These are phyloP conservation scores for Pichiaceae sp. DNA, from an alignment of 1,139 yeast species.

Conservation along the genomic window DNA sequence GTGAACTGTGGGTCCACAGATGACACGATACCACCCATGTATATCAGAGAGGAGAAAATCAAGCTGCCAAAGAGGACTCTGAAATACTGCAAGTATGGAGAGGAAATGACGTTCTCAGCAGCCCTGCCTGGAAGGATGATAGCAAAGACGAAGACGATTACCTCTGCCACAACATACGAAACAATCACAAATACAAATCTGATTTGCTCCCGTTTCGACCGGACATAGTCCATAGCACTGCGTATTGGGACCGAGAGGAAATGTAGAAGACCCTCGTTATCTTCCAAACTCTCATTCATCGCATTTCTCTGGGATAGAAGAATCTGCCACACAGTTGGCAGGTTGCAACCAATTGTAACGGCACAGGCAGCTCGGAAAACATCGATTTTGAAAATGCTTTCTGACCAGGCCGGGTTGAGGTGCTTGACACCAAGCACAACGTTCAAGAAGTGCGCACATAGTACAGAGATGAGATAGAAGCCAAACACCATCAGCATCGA, in stretches of 20 bases:
- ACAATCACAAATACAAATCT: neutral
- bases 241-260: neutral
- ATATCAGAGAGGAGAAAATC: slow-evolving; percentile 1
- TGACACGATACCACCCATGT: slow-evolving; percentile 1
- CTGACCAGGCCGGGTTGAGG: neutral
- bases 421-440: neutral
- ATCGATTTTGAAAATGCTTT: neutral
- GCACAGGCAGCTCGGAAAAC: neutral
- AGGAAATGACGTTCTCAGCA: neutral
- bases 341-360: neutral
- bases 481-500: slow-evolving; percentile 44
- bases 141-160: slow-evolving; percentile 1
- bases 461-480: slow-evolving; percentile 7
- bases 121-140: neutral
- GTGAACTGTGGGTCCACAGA: neutral
- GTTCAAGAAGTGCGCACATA: neutral
- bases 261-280: neutral
- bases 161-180: neutral
- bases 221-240: neutral
- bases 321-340: neutral
- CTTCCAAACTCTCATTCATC: neutral
- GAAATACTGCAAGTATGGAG: neutral
- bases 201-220: neutral
- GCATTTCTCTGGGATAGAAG: neutral
- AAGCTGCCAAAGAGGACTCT: neutral